Conservation (phyloP, 2,329 filamentous ascomycete genomes). For the Aspergillus unguis region DNA sequence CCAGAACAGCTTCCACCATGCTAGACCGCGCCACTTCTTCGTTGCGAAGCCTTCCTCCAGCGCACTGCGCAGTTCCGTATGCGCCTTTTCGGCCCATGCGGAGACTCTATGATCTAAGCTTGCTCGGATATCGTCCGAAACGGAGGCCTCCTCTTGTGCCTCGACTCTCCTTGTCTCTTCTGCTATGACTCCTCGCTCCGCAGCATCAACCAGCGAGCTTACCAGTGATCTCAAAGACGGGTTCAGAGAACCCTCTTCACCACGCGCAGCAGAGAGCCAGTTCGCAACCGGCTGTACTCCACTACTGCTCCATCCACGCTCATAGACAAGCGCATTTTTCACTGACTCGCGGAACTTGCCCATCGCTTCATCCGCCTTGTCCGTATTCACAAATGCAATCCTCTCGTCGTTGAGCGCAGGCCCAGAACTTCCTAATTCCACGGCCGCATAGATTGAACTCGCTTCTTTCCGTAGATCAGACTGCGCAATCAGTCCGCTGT, state of each 20-base stretch:
- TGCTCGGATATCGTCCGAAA: slow-evolving; percentile 44
- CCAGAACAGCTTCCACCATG: slow-evolving; percentile 97
- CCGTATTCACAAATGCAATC: slow-evolving; percentile 60
- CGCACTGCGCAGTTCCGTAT: slow-evolving; percentile 76
- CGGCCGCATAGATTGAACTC: slow-evolving; percentile 34
- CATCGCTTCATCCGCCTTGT: slow-evolving; percentile 61
- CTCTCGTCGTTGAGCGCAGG: slow-evolving; percentile 19
- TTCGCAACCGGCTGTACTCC: slow-evolving; percentile 62
- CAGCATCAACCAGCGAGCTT: slow-evolving; percentile 57
- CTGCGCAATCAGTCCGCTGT: slow-evolving; percentile 30
- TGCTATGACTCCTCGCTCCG: slow-evolving; percentile 30
- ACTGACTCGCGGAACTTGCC: slow-evolving; percentile 66
- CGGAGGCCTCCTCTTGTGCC: slow-evolving; percentile 31
- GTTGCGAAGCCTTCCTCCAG: slow-evolving; percentile 74
- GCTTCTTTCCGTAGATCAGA: slow-evolving; percentile 30
- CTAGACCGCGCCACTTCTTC: slow-evolving; percentile 72
- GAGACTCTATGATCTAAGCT: slow-evolving; percentile 60
- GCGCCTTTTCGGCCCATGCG: slow-evolving; percentile 73
- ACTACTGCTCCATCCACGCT: slow-evolving; percentile 70
- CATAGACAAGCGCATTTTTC: slow-evolving; percentile 67
- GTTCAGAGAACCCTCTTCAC: slow-evolving; percentile 55
- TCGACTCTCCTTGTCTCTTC: slow-evolving; percentile 29
- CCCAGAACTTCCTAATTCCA: slow-evolving; percentile 49
- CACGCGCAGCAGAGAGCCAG: slow-evolving; percentile 55
- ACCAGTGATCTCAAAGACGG: slow-evolving; percentile 65